phyloP scores from a whole-genome alignment of 2,329 filamentous ascomycete species.

The Microdochium bolleyi region DNA sequence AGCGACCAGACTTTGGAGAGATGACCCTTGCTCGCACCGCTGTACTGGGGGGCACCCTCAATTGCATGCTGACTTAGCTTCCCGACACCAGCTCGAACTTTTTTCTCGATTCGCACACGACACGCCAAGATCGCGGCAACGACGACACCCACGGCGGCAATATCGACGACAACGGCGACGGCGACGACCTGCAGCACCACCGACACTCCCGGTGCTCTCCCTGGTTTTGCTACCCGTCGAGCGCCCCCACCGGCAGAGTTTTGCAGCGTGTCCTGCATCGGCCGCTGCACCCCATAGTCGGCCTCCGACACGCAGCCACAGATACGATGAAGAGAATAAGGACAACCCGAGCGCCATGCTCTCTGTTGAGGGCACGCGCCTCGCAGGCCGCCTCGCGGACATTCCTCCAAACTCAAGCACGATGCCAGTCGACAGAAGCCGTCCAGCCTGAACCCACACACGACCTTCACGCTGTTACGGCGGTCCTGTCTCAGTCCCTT shows the following conservation, averaged over 20 bases:
- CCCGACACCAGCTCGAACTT: constrained; percentile 13
- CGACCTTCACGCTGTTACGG: constrained; percentile 10
- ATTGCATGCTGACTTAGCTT: constrained; percentile 4
- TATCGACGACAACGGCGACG: constrained; percentile 3
- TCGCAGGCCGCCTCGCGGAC: constrained; percentile 12
- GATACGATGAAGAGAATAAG: constrained; percentile 33
- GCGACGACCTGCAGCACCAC: too few species aligned
- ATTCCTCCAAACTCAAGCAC: constrained; percentile 5
- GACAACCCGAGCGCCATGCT: constrained; percentile 7
- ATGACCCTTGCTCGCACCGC: neutral
- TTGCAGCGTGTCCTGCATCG: neutral
- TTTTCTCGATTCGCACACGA: constrained; percentile 20
- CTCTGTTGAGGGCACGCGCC: constrained; percentile 5
- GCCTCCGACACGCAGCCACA: neutral
- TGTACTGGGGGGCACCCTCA: constrained; percentile 8
- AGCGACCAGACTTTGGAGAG: constrained; percentile 2
- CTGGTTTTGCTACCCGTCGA: neutral
- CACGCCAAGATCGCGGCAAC: constrained; percentile 3
- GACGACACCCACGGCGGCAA: constrained; percentile 1
- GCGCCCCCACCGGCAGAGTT: neutral
- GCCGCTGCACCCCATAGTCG: constrained; percentile 2
- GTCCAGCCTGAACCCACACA: constrained; percentile 6
- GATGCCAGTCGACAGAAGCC: constrained; percentile 3
- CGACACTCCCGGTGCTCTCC: neutral
- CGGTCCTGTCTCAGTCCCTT: constrained; percentile 25